A percentile compares a stretch with the other conserved stretches of the same genome.
phyloP scores from a whole-genome alignment of 768 basidiomycete species.

The Suillus alpinus region DNA sequence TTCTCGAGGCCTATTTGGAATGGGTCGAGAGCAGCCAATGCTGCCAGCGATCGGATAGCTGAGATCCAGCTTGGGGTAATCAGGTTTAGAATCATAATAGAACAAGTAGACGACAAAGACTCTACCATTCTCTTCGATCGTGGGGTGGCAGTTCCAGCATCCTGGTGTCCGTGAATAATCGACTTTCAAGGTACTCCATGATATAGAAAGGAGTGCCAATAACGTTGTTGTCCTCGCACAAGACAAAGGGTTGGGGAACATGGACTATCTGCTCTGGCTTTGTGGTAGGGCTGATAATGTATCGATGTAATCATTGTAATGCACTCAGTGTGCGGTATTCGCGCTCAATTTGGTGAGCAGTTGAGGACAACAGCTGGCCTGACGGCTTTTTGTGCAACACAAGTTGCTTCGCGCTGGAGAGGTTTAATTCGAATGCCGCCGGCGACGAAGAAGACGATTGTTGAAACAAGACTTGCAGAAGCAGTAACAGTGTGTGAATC shows the following conservation, averaged over 20 bases:
- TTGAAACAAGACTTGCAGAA: too few relatives aligned
- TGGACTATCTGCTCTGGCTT: slow-evolving; percentile 59
- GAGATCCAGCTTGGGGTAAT: slow-evolving; percentile 64
- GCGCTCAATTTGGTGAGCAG: slow-evolving; percentile 93
- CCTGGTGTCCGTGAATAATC: slow-evolving; percentile 85
- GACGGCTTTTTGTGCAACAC: slow-evolving; percentile 94
- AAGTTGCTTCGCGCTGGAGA: slow-evolving; percentile 52
- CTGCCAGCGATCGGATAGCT: slow-evolving; percentile 66
- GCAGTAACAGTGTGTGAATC: too few relatives aligned
- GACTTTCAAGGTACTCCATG: slow-evolving; percentile 93
- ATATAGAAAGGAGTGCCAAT: slow-evolving; percentile 93
- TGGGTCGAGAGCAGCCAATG: slow-evolving; percentile 65
- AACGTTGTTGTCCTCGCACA: slow-evolving; percentile 76
- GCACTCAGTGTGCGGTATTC: slow-evolving; percentile 83
- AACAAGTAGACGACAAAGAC: slow-evolving; percentile 14
- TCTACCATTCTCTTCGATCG: slow-evolving; percentile 69
- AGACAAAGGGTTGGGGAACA: slow-evolving; percentile 76
- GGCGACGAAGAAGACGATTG: too few relatives aligned
- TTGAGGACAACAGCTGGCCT: slow-evolving; percentile 81
- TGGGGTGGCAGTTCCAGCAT: slow-evolving; percentile 66
- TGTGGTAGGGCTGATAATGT: slow-evolving; percentile 60
- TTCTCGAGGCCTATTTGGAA: slow-evolving; percentile 60
- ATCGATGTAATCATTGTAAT: slow-evolving; percentile 68
- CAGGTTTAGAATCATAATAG: neutral
- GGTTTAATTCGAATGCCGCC: slow-evolving; percentile 6